phyloP scores from a whole-genome alignment of 768 basidiomycete species.

The Pleurotus cornucopiae region DNA sequence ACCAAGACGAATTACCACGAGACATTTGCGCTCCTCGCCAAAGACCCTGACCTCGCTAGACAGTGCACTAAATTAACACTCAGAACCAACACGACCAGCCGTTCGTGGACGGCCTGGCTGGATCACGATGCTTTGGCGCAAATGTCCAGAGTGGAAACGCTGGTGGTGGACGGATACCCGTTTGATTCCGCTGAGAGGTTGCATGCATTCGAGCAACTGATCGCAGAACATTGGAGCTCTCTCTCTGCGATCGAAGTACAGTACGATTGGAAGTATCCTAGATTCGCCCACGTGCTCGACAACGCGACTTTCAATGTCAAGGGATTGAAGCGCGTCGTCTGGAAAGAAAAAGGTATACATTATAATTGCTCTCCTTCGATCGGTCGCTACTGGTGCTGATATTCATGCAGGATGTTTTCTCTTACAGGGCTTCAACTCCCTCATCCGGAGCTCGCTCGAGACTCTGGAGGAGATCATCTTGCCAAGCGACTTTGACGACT shows the following conservation, averaged over 20 bases:
- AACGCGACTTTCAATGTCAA: neutral
- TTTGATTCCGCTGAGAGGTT: neutral
- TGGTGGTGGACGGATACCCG: neutral
- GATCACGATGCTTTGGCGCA: neutral
- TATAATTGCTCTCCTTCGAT: neutral
- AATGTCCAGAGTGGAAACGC: neutral
- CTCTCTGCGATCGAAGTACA: neutral
- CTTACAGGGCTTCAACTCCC: neutral
- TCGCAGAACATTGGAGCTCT: neutral
- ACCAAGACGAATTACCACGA: neutral
- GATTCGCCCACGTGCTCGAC: neutral
- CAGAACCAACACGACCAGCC: neutral
- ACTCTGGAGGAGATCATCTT: neutral
- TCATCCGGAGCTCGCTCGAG: neutral
- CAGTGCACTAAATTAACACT: neutral
- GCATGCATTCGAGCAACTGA: neutral
- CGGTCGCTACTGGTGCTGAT: neutral
- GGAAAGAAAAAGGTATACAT: neutral
- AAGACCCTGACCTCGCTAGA: neutral
- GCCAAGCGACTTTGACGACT: conserved; percentile 1
- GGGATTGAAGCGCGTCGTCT: neutral
- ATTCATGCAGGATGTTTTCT: neutral
- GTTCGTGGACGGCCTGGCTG: too few species aligned
- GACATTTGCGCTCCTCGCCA: neutral
- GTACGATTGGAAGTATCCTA: neutral